phyloP scores from a whole-genome alignment of 345 rosid genomes.

The Aquilaria malaccensis region DNA sequence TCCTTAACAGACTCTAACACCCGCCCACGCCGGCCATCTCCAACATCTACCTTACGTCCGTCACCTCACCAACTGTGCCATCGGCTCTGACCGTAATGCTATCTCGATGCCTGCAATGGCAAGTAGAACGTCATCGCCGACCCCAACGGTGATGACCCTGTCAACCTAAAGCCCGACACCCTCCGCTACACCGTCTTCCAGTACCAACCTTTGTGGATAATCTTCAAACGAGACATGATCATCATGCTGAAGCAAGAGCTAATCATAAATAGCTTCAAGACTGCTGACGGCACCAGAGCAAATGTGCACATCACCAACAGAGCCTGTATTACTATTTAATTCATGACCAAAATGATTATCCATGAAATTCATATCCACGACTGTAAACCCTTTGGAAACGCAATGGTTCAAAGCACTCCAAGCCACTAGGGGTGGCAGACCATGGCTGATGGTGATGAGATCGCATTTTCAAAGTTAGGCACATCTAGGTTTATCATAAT shows the following conservation, averaged over 20 bases:
- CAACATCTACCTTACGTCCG: no score
- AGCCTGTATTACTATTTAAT: slow-evolving; percentile 64
- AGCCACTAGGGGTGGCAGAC: slow-evolving; percentile 78
- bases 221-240: slow-evolving; percentile 78
- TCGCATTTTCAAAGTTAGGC: slow-evolving; percentile 69
- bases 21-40: no score
- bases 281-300: slow-evolving; percentile 62
- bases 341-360: slow-evolving; percentile 63
- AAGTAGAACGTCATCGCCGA: slow-evolving; percentile 55
- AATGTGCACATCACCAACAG: slow-evolving; percentile 55
- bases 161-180: slow-evolving; percentile 67
- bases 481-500: slow-evolving; percentile 89
- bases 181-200: slow-evolving; percentile 77
- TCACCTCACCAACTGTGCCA: slow-evolving; percentile 52
- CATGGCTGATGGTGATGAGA: slow-evolving; percentile 75
- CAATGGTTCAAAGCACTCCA: slow-evolving; percentile 82
- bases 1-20: no score
- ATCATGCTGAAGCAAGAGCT: slow-evolving; percentile 61
- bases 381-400: slow-evolving; percentile 68
- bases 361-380: slow-evolving; percentile 69
- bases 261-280: slow-evolving; percentile 21
- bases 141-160: slow-evolving; percentile 51
- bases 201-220: slow-evolving; percentile 68
- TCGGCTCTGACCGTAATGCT: slow-evolving; percentile 78
- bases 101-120: slow-evolving; percentile 67